Evolutionary conservation across 768 basidiomycete genomes (phyloP), one percentile per base, ranked within the genome.

Genomic region (Lactarius quietus): DNA sequence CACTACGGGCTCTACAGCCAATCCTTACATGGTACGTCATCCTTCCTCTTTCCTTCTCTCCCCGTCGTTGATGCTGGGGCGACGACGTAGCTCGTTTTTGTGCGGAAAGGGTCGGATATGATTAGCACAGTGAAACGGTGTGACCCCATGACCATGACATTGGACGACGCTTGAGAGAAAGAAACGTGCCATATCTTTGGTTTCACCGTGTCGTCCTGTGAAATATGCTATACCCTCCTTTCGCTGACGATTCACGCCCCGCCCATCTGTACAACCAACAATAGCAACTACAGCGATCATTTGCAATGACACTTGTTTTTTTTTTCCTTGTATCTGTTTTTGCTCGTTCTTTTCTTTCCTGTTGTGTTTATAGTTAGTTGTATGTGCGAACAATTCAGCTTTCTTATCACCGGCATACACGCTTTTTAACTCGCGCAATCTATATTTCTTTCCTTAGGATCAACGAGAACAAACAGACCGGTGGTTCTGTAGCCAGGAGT

Each of bases 1-100:
- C 78, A 91, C 93, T 39, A 93, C 92, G n/a, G 92, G 90, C 26
- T 88, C 85, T 20, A 93, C 86, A 38, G 92, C 90, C n/a, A 94
- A 94, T 72, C 92, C 92, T 31, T 94, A 94, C 77, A 78, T 94
- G 76, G 92, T 92, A 68, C 67, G 89, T 76, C 10, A 12, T 15
- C n/a, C 9, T 4, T 45, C 12, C 9, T 4, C 10, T 23, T 45
- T n/a, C 43, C n/a, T n/a, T 10, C 12, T 14, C 10, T 0, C 0
- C 41, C 7, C 5, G 23, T 48, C 12, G 45, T 23, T 26, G 45
- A 48, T 26, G 23, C 18, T 39, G 0, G 2, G 2, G n/a, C n/a
- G n/a, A n/a, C 6, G 9, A n/a, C n/a, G 1, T 48, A 48, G 45
- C 45, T 94, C 65, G 92, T 94, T 20, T 94, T 90, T 74, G 87